These are phyloP conservation scores for Euphorbia schlechtendalii DNA, from an alignment of 441 rosid species.

Conservation along the genomic window DNA sequence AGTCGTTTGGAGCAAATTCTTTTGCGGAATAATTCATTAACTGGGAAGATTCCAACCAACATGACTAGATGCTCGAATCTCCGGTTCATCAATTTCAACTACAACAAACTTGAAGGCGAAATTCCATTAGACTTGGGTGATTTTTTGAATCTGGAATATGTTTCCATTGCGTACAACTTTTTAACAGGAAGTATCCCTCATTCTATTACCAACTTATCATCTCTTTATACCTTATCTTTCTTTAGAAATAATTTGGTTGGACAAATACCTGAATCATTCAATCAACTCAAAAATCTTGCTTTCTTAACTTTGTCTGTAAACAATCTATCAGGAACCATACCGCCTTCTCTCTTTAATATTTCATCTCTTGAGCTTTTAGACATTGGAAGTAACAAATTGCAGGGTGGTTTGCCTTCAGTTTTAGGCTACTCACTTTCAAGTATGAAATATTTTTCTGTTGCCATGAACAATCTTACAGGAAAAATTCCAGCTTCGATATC, in stretches of 20 bases:
- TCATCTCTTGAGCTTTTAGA: background rate
- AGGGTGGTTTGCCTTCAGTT: background rate
- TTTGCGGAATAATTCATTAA: background rate
- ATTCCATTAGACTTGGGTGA: background rate
- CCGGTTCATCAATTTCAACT: background rate
- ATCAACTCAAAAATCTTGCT: slow-evolving; percentile 1
- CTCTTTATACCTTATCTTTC: background rate
- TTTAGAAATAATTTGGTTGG: background rate
- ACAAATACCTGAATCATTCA: background rate
- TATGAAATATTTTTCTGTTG: background rate
- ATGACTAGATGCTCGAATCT: slow-evolving; percentile 1
- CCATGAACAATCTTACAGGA: background rate
- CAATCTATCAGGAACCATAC: background rate
- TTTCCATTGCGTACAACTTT: background rate
- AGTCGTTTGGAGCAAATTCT: background rate
- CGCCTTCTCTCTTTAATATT: background rate
- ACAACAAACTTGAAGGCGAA: background rate
- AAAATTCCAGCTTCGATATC: background rate
- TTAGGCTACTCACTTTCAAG: background rate
- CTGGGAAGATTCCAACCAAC: slow-evolving; percentile 4
- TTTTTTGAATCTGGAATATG: background rate
- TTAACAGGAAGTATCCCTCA: slow-evolving; percentile 3
- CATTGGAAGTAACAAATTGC: background rate
- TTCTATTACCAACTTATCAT: slow-evolving; percentile 5
- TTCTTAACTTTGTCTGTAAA: background rate